These are phyloP conservation scores for Xerocomus brunneocitrinus DNA, from an alignment of 768 basidiomycete genomes.

Conservation along the genomic window DNA sequence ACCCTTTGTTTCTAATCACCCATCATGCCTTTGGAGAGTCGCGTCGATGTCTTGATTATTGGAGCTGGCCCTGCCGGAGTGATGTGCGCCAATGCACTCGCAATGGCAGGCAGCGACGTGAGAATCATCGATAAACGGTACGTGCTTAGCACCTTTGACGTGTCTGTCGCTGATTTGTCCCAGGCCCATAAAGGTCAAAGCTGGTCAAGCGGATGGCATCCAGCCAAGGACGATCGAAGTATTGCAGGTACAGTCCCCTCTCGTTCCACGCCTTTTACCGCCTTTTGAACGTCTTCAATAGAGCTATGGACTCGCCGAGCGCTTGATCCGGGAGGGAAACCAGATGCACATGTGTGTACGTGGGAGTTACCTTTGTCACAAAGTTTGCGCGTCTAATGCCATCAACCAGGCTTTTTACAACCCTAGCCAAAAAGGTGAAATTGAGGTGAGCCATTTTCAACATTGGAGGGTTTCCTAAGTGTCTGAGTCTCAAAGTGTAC, in stretches of 20 bases:
- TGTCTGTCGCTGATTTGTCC: background rate
- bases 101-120: slow-evolving; percentile 39
- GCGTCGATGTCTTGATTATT: slow-evolving; percentile 45
- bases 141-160: background rate
- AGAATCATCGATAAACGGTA: slow-evolving; percentile 48
- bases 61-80: slow-evolving; percentile 55
- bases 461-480: background rate
- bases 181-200: slow-evolving; percentile 39
- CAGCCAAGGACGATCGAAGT: slow-evolving; percentile 54
- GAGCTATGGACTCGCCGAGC: slow-evolving; percentile 76
- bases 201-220: slow-evolving; percentile 54
- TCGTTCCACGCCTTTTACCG: background rate
- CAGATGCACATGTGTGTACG: slow-evolving; percentile 68
- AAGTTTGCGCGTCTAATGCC: background rate
- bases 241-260: slow-evolving; percentile 35
- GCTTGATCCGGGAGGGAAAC: slow-evolving; percentile 56
- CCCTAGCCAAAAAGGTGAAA: slow-evolving; percentile 53
- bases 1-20: background rate
- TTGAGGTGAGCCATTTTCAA: slow-evolving; percentile 41
- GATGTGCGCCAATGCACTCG: slow-evolving; percentile 61
- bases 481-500: slow-evolving; percentile 42
- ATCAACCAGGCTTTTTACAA: slow-evolving; percentile 66
- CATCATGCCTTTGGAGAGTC: slow-evolving; percentile 22
- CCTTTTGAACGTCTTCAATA: slow-evolving; percentile 19
- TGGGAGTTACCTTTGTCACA: background rate